Base-by-base conservation (phyloP, 2,329 filamentous ascomycete genomes). In the Fusarium sulawesiense region DNA sequence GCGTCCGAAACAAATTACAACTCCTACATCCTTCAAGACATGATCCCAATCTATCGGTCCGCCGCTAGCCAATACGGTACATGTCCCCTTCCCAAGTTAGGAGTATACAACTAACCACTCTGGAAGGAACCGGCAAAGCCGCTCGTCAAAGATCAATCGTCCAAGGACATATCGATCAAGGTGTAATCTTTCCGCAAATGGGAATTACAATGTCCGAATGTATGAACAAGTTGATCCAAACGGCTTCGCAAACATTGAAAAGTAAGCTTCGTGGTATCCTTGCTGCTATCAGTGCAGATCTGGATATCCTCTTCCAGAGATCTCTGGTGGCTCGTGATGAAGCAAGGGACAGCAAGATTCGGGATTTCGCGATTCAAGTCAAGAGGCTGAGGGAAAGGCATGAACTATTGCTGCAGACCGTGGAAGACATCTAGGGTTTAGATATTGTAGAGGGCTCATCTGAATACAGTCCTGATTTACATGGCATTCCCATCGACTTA, bases 11-110 rank as follows among this genome's bases (percentile, higher is more conserved):
- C 64, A 3, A 70, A 70, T 13, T 56, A 53, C 16, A 68, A 60
- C 32, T 70, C 67, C 0, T 70, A 59, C 25, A 68, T 70, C 2
- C 56, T 70, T 3, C 48, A 65, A 46, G 57, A 70, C 6, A 70
- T 70, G 67, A 16, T 70, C 0, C 67, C 64, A 1, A 7, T 40
- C 0, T 70, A 70, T 42, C 50, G 67, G 1, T 62, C 56, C 5
- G 67, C 67, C 2, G 37, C 27, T 5, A 56, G 18, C 3, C 23
- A 65, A 45, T 0, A 0, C 1, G 45, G 64, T 70, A 44, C 12
- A 54, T n/a, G n/a, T n/a, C n/a, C n/a, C n/a, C n/a, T n/a, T n/a
- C n/a, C n/a, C n/a, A n/a, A n/a, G n/a, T n/a, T n/a, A n/a, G n/a
- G n/a, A n/a, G n/a, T n/a, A n/a, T n/a, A n/a, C 16, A 40, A 3